These are phyloP conservation scores for Phytophthora uliginosa DNA, from an alignment of 352 stramenopile species.

Conservation along the genomic window DNA sequence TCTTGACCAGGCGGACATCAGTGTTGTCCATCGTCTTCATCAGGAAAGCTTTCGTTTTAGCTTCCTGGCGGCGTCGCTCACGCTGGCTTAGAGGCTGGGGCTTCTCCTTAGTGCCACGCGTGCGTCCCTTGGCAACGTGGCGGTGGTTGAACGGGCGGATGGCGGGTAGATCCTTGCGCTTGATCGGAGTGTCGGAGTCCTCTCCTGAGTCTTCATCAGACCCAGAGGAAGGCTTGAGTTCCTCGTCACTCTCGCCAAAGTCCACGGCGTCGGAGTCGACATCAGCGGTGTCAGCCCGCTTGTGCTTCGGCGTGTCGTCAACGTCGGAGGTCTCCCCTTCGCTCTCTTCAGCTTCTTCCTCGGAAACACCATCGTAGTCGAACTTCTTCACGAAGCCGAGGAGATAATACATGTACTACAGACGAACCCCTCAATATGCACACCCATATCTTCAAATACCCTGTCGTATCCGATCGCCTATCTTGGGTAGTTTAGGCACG, in stretches of 20 bases:
- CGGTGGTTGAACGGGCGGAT: not conserved
- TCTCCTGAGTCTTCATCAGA: not conserved
- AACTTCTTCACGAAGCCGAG: not conserved
- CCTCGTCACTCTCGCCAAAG: not conserved
- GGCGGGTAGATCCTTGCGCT: not conserved
- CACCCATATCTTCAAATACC: too few relatives aligned
- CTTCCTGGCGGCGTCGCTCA: not conserved
- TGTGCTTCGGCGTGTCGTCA: too few relatives aligned
- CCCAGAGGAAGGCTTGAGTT: not conserved
- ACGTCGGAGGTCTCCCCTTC: too few relatives aligned
- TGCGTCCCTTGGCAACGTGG: not conserved
- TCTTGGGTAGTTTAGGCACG: too few relatives aligned
- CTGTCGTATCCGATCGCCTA: too few relatives aligned
- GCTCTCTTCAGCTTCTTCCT: not conserved
- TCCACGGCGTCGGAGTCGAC: not conserved
- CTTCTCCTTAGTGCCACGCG: not conserved
- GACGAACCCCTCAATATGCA: too few relatives aligned
- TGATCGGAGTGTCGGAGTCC: not conserved
- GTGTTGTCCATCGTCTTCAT: too few relatives aligned
- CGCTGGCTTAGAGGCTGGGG: not conserved
- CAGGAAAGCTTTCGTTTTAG: too few relatives aligned
- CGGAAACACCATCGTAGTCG: not conserved
- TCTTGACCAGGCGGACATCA: slow-evolving; percentile 19
- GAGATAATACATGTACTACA: too few relatives aligned
- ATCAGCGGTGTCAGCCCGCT: not conserved